Evolutionary conservation across 2,329 filamentous ascomycete species (phyloP).

Genomic region (Aspergillus aculeatinus): DNA sequence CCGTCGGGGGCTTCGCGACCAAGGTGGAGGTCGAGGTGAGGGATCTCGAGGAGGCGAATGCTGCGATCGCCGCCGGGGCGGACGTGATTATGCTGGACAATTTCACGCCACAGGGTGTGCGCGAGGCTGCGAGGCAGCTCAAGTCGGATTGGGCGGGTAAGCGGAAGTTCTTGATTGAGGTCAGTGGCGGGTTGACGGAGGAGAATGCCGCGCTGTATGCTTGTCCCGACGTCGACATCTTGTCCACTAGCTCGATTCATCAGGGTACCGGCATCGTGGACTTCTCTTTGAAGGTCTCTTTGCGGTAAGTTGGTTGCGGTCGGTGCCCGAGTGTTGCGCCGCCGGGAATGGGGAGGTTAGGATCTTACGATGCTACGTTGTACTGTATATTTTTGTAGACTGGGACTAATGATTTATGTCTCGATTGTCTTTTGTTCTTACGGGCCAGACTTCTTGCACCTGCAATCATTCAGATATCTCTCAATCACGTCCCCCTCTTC

Average conservation of each 20-base stretch:
- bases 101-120: constrained; percentile 77
- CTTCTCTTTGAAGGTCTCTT: constrained; percentile 84
- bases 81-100: constrained; percentile 98
- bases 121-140: constrained; percentile 68
- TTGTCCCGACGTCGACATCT: constrained; percentile 80
- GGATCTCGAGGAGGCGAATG: constrained; percentile 81
- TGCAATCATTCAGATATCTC: too few species aligned
- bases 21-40: constrained; percentile 98
- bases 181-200: constrained; percentile 83
- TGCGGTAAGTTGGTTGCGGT: constrained; percentile 26
- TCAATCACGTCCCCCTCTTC: too few species aligned
- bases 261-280: constrained; percentile 93
- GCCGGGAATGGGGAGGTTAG: too few species aligned
- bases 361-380: background rate
- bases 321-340: background rate
- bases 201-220: constrained; percentile 78
- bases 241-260: constrained; percentile 95
- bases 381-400: constrained; percentile 13
- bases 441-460: background rate
- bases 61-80: constrained; percentile 85
- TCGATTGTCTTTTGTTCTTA: background rate
- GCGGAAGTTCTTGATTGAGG: constrained; percentile 80
- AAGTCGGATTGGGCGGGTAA: constrained; percentile 76
- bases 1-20: constrained; percentile 81
- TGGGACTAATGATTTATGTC: background rate